Evolutionary conservation across 2,329 filamentous ascomycete genomes (phyloP).

Genomic region (Exophiala sideris): DNA sequence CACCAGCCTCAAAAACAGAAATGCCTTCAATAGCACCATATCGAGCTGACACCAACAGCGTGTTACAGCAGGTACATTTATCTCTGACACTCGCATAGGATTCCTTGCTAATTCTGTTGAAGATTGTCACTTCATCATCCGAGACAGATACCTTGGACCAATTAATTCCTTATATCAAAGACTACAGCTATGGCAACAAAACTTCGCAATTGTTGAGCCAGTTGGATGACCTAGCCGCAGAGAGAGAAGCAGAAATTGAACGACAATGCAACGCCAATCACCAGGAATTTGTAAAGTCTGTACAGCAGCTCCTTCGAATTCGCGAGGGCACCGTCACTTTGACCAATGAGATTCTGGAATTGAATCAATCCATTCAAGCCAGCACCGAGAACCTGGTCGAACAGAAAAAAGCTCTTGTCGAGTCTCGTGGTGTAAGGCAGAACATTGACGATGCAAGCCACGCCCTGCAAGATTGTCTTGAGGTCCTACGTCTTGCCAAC

Average conservation of each 20-base stretch:
- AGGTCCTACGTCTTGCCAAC: conserved; percentile 88
- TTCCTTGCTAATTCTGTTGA: conserved; percentile 6
- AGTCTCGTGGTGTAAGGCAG: conserved; percentile 85
- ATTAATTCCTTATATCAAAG: conserved; percentile 87
- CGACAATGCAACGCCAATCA: conserved; percentile 92
- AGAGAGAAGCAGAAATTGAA: conserved; percentile 89
- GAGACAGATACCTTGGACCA: conserved; percentile 95
- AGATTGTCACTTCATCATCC: conserved; percentile 91
- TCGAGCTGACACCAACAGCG: conserved; percentile 37
- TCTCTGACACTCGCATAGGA: not conserved
- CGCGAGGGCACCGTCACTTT: conserved; percentile 85
- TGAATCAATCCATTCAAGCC: conserved; percentile 91
- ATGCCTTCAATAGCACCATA: conserved; percentile 37
- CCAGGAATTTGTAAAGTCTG: conserved; percentile 90
- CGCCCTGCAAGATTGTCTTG: conserved; percentile 84
- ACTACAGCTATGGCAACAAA: conserved; percentile 74
- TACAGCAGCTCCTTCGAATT: conserved; percentile 89
- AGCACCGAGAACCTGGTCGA: conserved; percentile 92
- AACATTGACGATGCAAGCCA: conserved; percentile 92
- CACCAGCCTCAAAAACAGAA: not conserved
- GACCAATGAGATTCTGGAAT: conserved; percentile 83
- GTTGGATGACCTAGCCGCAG: conserved; percentile 75
- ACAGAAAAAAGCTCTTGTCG: conserved; percentile 90
- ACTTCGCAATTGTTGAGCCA: conserved; percentile 72
- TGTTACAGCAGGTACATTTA: conserved; percentile 39